A percentile compares a stretch with the other conserved stretches of the same genome.
These are phyloP conservation scores for Balamuthia mandrillaris DNA, from an alignment of 208 protist species.

Conservation along the genomic window DNA sequence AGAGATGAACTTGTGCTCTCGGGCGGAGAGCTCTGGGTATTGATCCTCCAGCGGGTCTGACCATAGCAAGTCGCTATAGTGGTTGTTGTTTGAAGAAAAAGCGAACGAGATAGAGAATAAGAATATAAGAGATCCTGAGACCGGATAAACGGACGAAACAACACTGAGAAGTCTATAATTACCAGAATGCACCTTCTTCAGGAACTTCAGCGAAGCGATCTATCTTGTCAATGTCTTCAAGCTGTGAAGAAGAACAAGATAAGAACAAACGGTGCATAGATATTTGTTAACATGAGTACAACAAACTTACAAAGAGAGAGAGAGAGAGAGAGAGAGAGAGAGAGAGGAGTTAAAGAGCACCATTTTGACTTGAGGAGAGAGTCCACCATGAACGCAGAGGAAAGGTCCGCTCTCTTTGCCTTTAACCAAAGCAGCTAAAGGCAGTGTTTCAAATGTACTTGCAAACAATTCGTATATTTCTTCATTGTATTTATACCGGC, in stretches of 20 bases:
- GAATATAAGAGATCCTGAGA: background rate
- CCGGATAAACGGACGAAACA: background rate
- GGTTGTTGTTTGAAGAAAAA: no score
- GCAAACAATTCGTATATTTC: constrained; percentile 84
- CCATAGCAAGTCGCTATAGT: constrained; percentile 79
- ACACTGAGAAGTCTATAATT: background rate
- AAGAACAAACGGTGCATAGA: background rate
- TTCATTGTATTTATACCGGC: constrained; percentile 76
- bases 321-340: background rate
- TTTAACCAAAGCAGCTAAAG: constrained; percentile 82
- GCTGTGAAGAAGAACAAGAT: background rate
- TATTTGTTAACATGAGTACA: background rate
- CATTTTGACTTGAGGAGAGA: constrained; percentile 57
- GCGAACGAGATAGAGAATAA: background rate
- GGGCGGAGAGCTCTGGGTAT: constrained; percentile 66
- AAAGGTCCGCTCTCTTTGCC: constrained; percentile 65
- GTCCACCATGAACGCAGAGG: constrained; percentile 88
- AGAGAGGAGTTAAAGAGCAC: constrained; percentile 12
- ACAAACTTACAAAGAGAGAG: background rate
- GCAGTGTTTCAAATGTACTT: constrained; percentile 87
- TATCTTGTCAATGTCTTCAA: constrained; percentile 82
- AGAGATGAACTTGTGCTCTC: constrained; percentile 4
- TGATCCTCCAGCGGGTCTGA: constrained; percentile 85
- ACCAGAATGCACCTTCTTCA: constrained; percentile 20
- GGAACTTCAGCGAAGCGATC: constrained; percentile 86